These are phyloP conservation scores for Lathyrus sativus DNA, from an alignment of 306 rosid species.

Conservation along the genomic window DNA sequence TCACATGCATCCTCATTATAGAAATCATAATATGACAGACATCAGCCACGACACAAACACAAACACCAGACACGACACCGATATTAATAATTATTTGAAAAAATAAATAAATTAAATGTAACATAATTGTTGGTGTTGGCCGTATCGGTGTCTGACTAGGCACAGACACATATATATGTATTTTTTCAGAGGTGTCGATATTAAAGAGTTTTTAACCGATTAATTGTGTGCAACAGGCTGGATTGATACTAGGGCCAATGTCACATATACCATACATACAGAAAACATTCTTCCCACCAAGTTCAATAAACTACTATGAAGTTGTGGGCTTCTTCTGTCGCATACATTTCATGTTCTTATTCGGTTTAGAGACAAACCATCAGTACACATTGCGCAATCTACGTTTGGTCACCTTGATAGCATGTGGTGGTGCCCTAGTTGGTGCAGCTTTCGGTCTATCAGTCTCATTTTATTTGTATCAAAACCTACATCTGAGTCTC, in stretches of 20 bases:
- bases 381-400: constrained; percentile 47
- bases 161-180: no score
- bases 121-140: no score
- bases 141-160: no score
- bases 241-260: constrained; percentile 76
- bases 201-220: neutral
- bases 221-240: constrained; percentile 60
- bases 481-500: constrained; percentile 31
- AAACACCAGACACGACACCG: no score
- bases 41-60: no score
- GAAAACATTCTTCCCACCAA: constrained; percentile 53
- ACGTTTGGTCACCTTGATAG: constrained; percentile 46
- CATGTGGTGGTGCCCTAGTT: constrained; percentile 54
- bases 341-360: constrained; percentile 74
- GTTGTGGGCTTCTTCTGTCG: constrained; percentile 84
- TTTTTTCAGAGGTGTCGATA: no score
- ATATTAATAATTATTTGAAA: no score
- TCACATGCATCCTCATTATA: no score
- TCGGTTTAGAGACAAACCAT: constrained; percentile 75
- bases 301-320: constrained; percentile 78
- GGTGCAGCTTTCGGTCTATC: constrained; percentile 56
- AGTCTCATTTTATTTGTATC: constrained; percentile 58
- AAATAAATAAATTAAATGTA: no score
- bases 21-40: no score
- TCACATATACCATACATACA: constrained; percentile 55